A percentile compares a stretch with the other conserved stretches of the same genome.
These are phyloP conservation scores for Trichophyton verrucosum DNA, from an alignment of 2,329 filamentous ascomycete genomes.

Conservation along the genomic window DNA sequence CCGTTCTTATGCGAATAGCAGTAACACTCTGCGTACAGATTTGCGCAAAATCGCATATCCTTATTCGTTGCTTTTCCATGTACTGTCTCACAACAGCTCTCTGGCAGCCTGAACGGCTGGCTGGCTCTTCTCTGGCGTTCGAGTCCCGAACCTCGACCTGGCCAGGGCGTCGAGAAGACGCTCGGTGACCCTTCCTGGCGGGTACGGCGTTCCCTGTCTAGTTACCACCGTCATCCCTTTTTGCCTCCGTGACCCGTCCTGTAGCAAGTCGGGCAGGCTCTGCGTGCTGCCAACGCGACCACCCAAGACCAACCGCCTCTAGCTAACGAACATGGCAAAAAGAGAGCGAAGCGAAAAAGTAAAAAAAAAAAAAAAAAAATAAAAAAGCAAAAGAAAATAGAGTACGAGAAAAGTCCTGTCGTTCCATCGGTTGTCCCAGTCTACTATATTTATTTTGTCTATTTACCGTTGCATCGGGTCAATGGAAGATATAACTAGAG, in stretches of 20 bases:
- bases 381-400: neutral
- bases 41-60: slow-evolving; percentile 1
- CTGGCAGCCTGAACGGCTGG: neutral
- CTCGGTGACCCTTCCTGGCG: neutral
- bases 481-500: neutral
- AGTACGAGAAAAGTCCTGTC: neutral
- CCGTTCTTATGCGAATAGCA: neutral
- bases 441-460: neutral
- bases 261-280: neutral
- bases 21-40: neutral
- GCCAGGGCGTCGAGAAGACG: neutral
- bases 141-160: neutral
- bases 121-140: neutral
- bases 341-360: neutral
- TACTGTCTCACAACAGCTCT: slow-evolving; percentile 1
- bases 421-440: neutral
- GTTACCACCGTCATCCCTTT: too few species aligned
- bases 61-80: neutral
- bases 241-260: neutral
- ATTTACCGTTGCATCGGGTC: slow-evolving; percentile 5
- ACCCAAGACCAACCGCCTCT: neutral
- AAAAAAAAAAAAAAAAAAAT: neutral
- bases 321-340: neutral
- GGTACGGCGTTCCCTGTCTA: neutral
- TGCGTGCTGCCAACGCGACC: neutral